Conservation (phyloP, 1,284 basidiomycete genomes). For the Athelia sp. region DNA sequence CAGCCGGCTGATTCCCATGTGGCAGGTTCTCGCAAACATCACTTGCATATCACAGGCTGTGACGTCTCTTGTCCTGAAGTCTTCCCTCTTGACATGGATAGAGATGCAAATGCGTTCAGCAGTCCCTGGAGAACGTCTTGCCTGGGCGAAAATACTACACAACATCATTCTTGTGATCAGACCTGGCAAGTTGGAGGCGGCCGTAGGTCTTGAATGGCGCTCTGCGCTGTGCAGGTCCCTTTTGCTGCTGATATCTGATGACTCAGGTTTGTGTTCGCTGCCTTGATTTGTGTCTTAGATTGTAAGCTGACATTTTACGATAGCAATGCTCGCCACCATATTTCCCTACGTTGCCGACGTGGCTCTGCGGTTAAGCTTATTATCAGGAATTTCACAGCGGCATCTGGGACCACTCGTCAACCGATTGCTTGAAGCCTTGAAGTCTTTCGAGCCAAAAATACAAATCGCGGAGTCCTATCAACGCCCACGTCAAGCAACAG, state of each 20-base stretch:
- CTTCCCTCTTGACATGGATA: conserved; percentile 73
- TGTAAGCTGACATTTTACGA: too few species aligned
- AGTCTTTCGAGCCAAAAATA: conserved; percentile 29
- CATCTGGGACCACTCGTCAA: conserved; percentile 23
- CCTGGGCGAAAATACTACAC: conserved; percentile 68
- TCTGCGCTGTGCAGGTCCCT: conserved; percentile 48
- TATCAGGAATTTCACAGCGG: too few species aligned
- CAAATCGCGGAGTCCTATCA: conserved; percentile 3
- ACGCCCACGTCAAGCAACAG: neutral
- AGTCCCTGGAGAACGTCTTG: conserved; percentile 39
- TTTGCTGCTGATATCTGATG: conserved; percentile 30
- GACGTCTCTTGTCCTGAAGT: conserved; percentile 63
- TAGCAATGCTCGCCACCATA: too few species aligned
- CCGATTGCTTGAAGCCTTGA: conserved; percentile 27
- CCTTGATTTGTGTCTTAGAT: too few species aligned
- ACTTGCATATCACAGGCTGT: conserved; percentile 64
- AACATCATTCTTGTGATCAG: conserved; percentile 56
- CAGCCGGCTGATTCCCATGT: conserved; percentile 7
- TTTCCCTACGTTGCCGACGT: too few species aligned
- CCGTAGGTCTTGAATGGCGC: conserved; percentile 56
- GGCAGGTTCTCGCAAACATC: conserved; percentile 65
- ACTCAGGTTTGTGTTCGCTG: conserved; percentile 34
- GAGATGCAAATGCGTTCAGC: conserved; percentile 57
- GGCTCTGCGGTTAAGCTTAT: too few species aligned
- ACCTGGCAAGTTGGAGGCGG: conserved; percentile 39